These are phyloP conservation scores for Rhododendron henanense DNA, from an alignment of 148 eudicot species.

Conservation along the genomic window DNA sequence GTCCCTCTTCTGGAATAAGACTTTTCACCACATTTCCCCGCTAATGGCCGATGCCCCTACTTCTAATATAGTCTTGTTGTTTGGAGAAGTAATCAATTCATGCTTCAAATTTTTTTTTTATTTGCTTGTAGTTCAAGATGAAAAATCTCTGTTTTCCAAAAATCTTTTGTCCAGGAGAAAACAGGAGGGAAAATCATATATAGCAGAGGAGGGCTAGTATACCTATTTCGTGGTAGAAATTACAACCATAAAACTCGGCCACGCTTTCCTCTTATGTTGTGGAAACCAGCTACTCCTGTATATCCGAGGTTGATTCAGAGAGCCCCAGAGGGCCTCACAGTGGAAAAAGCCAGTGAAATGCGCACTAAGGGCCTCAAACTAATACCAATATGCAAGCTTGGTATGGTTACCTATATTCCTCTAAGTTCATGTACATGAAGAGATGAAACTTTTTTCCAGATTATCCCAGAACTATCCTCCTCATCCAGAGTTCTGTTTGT, in stretches of 20 bases:
- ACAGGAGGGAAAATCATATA: conserved; percentile 85
- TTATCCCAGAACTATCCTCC: not conserved
- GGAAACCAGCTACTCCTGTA: conserved; percentile 87
- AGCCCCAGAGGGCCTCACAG: conserved; percentile 81
- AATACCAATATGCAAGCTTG: conserved; percentile 93
- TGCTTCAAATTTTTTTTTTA: not conserved
- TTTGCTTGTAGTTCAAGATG: not conserved
- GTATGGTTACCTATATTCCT: conserved; percentile 29
- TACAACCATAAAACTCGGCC: conserved; percentile 83
- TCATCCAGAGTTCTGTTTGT: not conserved
- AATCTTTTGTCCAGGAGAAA: conserved; percentile 59
- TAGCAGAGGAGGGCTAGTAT: conserved; percentile 68
- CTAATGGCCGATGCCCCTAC: not conserved
- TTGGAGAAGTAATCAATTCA: not conserved
- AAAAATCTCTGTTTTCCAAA: conserved; percentile 2
- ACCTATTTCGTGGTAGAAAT: conserved; percentile 93
- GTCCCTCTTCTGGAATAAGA: not conserved
- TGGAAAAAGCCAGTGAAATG: conserved; percentile 76
- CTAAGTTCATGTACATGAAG: not conserved
- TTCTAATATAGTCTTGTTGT: not conserved
- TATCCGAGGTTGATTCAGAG: conserved; percentile 79
- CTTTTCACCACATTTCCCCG: not conserved
- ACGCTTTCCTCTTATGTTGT: conserved; percentile 84
- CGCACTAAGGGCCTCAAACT: conserved; percentile 69
- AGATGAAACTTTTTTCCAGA: not conserved